Base-by-base conservation (phyloP, 208 protist genomes). In the Leptomonas pyrrhocoris region DNA sequence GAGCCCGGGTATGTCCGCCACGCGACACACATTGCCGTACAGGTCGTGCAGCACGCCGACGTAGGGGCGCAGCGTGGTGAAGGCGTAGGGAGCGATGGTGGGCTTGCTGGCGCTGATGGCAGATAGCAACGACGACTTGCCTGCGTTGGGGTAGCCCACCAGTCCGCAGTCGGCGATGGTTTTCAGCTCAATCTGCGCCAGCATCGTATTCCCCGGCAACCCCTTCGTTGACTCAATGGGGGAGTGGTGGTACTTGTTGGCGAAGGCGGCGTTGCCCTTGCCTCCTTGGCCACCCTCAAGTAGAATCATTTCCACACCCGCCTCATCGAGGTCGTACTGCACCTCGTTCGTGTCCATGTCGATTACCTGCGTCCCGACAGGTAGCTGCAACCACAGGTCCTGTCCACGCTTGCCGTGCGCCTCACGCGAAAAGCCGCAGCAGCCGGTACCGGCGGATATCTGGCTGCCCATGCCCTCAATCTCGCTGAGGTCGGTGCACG, bases 291-390 rank as follows among this genome's bases (percentile, higher is more conserved):
- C 94, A 16, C 94, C 94, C 65, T 96, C 89, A 11, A 96, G 86
- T 55, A 97, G 77, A 25, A 94, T 66, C 28, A 96, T 66, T 68
- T 94, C 83, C 69, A 85, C 58, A 0, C 89, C 91, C 30, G 81
- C 81, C 69, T 92, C 85, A 56, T 91, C 86, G 46, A 97, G 67
- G 67, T 95, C 91, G 60, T 89, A 93, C 43, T 95, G 77, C 36
- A 93, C 86, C 59, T 94, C 83, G 67, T 97, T 96, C 19, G 92
- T 96, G 78, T 97, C 94, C 34, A 96, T 85, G 53, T 97, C 94
- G 9, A 94, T 67, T 11, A 97, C 82, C 55, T 93, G 79, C 15
- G 88, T 96, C 0, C 94, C 94, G 8, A 94, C 60, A 21, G 94
- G 94, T 19, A 97, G 64, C n/a, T 87, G 80, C 38, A 97, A 71